Base-by-base conservation (phyloP, 306 rosid species). In the Medicago arabica region DNA sequence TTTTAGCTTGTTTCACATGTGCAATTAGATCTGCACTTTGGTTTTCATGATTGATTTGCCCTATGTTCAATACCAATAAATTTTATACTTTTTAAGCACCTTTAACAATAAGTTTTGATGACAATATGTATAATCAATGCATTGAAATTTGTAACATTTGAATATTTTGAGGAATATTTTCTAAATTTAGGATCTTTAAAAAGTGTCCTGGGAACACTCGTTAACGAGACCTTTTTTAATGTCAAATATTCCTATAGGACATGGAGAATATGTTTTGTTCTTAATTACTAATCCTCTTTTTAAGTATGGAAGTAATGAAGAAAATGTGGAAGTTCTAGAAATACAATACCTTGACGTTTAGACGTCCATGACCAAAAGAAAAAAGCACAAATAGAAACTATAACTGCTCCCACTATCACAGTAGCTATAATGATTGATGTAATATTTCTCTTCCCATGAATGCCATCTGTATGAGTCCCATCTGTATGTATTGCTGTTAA, bases 281-380 rank as follows among this genome's bases (percentile, higher is more conserved):
- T 28, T 28, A 3, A 28, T 28, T 28, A 28, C 31, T 28, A 34
- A 34, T 34, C 38, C 38, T 34, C 38, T 1, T 4, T 34, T 34
- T 34, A 34, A 34, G 38, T 1, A 34, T 34, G 7, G 38, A 55
- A 8, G 3, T 19, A 65, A 65, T 39, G 4, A 65, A 40, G 28
- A 65, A 13, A 69, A n/a, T 7, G n/a, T 16, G 15, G 7, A 49
- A 4, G 7, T 62, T 12, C 31, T 2, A 12, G 9, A 50, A 50
- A 13, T 3, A 16, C 1, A 67, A 12, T 36, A 71, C 75, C 75
- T 54, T 39, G 7, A 38, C 16, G 49, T 67, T 77, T 76, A 31
- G 74, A 41, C 44, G 12, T 15, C 60, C 77, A 1, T 43, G 44
- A 60, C 53, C 81, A 75, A 18, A 81, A 58, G 76, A 73, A 65